Percentiles rank a stretch among this genome's conserved stretches.
phyloP scores from a whole-genome alignment of 129 eudicot genomes.

The Chrysanthemum seticuspe region DNA sequence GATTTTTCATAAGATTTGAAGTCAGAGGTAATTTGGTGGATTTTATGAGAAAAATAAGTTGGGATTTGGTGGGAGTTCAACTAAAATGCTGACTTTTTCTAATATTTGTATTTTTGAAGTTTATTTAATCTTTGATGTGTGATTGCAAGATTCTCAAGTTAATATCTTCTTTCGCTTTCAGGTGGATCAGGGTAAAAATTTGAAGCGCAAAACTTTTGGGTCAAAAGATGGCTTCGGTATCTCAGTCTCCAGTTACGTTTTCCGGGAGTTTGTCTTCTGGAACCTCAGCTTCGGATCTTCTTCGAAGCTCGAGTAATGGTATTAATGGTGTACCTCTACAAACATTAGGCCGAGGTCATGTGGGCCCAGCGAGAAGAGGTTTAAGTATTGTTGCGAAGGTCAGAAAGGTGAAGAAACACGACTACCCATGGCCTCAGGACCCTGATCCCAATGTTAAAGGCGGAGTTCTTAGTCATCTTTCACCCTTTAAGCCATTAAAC shows the following conservation, averaged over 20 bases:
- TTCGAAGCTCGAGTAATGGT: slow-evolving; percentile 60
- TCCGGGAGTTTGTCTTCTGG: slow-evolving; percentile 50
- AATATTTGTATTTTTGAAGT: slow-evolving; percentile 17
- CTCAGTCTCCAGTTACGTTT: slow-evolving; percentile 51
- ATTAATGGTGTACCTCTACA: slow-evolving; percentile 62
- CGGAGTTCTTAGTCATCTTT: slow-evolving; percentile 82
- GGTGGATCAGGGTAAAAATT: slow-evolving; percentile 24
- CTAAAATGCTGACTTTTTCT: slow-evolving; percentile 27
- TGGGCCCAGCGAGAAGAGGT: slow-evolving; percentile 44
- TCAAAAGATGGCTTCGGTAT: slow-evolving; percentile 59
- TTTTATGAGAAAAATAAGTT: slow-evolving; percentile 10
- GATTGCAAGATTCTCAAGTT: neutral
- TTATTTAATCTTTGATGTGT: slow-evolving; percentile 22
- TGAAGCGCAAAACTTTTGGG: slow-evolving; percentile 25
- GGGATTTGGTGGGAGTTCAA: slow-evolving; percentile 29
- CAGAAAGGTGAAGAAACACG: slow-evolving; percentile 64
- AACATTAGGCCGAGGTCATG: slow-evolving; percentile 52
- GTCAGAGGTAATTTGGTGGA: slow-evolving; percentile 19
- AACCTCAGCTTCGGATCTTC: slow-evolving; percentile 70
- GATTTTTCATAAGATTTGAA: slow-evolving; percentile 1
- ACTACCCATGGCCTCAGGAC: slow-evolving; percentile 82
- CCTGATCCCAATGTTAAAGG: slow-evolving; percentile 85
- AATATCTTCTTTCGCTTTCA: slow-evolving; percentile 10
- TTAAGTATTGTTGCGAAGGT: slow-evolving; percentile 49
- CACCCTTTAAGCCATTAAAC: slow-evolving; percentile 78